Percentiles rank a stretch among this genome's conserved stretches.
These are phyloP conservation scores for Leccinum truebloodii DNA, from an alignment of 768 basidiomycete species.

Conservation along the genomic window DNA sequence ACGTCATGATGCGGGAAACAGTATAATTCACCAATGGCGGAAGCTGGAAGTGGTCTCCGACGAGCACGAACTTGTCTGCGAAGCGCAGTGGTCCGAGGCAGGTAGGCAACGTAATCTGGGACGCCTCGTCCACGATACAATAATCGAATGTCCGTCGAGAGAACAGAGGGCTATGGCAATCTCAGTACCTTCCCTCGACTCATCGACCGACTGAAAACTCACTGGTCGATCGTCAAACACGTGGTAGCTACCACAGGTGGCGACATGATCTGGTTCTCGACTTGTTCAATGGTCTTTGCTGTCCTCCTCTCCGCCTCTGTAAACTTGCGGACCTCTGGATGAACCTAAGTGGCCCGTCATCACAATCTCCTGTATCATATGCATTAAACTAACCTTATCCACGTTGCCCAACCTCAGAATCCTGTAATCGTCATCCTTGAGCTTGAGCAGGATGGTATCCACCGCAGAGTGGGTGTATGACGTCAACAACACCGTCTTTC, in stretches of 20 bases:
- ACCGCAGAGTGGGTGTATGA: conserved; percentile 99
- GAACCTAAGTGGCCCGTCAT: conserved; percentile 53
- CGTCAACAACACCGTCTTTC: conserved; percentile 86
- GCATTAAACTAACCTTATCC: conserved; percentile 68
- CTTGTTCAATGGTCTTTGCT: conserved; percentile 73
- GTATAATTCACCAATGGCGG: conserved; percentile 75
- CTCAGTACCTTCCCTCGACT: conserved; percentile 7
- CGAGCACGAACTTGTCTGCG: conserved; percentile 89
- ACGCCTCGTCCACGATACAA: conserved; percentile 98
- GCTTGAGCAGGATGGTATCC: conserved; percentile 91
- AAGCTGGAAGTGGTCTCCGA: conserved; percentile 97
- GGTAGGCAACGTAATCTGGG: conserved; percentile 94
- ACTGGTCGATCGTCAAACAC: conserved; percentile 94
- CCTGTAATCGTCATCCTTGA: conserved; percentile 65
- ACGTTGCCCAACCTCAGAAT: conserved; percentile 87
- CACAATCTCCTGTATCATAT: neutral
- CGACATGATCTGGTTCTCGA: conserved; percentile 79
- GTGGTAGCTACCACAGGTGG: conserved; percentile 97
- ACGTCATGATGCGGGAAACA: neutral
- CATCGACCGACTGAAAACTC: conserved; percentile 32
- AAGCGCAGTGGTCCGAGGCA: conserved; percentile 92
- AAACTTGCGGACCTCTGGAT: conserved; percentile 74
- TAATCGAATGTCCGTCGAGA: conserved; percentile 86
- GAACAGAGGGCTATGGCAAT: conserved; percentile 69
- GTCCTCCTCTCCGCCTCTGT: conserved; percentile 59